phyloP scores from a whole-genome alignment of 441 rosid genomes.

The Omphalea diandra region DNA sequence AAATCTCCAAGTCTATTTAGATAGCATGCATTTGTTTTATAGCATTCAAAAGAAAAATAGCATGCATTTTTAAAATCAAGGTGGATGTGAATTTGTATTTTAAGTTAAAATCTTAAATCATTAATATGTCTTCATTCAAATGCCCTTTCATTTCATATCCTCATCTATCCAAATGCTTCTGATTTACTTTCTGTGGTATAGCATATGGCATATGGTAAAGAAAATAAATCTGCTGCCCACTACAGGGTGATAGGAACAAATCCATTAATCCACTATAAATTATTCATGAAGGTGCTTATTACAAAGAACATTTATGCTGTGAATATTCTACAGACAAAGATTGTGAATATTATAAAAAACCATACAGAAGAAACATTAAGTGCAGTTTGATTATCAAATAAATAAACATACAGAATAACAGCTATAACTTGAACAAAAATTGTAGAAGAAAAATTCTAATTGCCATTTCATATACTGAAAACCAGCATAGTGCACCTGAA shows the following conservation, averaged over 20 bases:
- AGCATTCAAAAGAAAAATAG: no score
- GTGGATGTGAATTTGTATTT: no score
- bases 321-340: constrained; percentile 33
- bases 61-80: no score
- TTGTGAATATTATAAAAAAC: constrained; percentile 19
- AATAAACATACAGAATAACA: constrained; percentile 11
- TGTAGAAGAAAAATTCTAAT: constrained; percentile 16
- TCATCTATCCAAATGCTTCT: no score
- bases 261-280: constrained; percentile 22
- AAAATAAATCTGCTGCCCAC: background rate
- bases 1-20: no score
- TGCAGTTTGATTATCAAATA: constrained; percentile 20
- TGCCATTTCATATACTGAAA: constrained; percentile 19
- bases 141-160: no score
- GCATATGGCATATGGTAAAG: background rate
- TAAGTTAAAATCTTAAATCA: no score
- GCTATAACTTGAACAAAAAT: background rate
- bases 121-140: no score
- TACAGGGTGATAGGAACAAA: constrained; percentile 6
- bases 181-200: background rate
- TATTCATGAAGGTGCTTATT: constrained; percentile 27
- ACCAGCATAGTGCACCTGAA: constrained; percentile 21
- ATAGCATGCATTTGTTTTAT: no score
- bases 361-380: constrained; percentile 8
- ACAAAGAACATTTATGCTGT: constrained; percentile 26